These are phyloP conservation scores for Cinchona pubescens DNA, from an alignment of 257 asterid genomes.

Conservation along the genomic window DNA sequence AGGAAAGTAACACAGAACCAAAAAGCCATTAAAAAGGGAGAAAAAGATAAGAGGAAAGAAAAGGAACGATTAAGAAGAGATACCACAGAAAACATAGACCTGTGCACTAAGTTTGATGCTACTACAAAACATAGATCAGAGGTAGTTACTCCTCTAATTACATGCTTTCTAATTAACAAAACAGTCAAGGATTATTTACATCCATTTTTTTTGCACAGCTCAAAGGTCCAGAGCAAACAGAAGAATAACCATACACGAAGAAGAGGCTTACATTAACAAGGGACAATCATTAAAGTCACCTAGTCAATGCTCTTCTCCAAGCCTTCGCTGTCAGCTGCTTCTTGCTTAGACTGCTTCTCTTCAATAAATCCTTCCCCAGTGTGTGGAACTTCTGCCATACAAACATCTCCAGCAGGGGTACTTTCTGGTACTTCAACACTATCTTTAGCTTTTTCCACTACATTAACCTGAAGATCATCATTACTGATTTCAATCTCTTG, in stretches of 20 bases:
- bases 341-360: conserved; percentile 16
- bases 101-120: neutral
- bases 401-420: conserved; percentile 7
- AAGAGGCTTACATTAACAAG: conserved; percentile 28
- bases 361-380: conserved; percentile 9
- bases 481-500: neutral
- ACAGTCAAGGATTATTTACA: conserved; percentile 15
- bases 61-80: neutral
- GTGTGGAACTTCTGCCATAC: conserved; percentile 21
- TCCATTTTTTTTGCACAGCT: neutral
- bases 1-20: neutral
- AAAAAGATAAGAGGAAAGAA: neutral
- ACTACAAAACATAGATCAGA: neutral
- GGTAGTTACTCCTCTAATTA: conserved; percentile 2
- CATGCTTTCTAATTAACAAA: conserved; percentile 6
- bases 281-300: conserved; percentile 34
- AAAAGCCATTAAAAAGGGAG: neutral
- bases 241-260: conserved; percentile 14
- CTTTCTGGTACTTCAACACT: conserved; percentile 5
- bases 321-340: conserved; percentile 14
- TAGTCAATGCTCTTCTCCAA: conserved; percentile 33
- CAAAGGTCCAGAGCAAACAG: neutral
- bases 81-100: neutral
- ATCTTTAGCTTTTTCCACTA: neutral
- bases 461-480: neutral